These are phyloP conservation scores for Dissophora globulifera DNA, from an alignment of 192 early-diverging fungal genomes.

Conservation along the genomic window DNA sequence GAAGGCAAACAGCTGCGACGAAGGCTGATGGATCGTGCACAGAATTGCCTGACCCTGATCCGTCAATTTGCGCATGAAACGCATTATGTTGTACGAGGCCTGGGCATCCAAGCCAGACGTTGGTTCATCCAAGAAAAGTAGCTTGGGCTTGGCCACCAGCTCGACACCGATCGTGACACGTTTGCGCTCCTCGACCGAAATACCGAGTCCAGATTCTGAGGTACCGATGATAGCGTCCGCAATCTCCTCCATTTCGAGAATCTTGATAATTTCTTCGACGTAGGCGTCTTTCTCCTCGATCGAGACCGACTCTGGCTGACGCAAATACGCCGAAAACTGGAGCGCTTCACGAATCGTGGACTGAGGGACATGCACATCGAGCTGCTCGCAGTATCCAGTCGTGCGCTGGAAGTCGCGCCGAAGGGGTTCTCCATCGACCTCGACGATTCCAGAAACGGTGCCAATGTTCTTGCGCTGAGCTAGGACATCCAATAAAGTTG, in stretches of 20 bases:
- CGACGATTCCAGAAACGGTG: slow-evolving; percentile 73
- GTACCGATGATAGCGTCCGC: slow-evolving; percentile 79
- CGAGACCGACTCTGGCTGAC: slow-evolving; percentile 72
- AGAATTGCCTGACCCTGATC: slow-evolving; percentile 75
- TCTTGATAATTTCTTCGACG: slow-evolving; percentile 78
- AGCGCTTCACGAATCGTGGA: slow-evolving; percentile 83
- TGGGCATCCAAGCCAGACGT: slow-evolving; percentile 88
- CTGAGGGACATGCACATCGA: slow-evolving; percentile 81
- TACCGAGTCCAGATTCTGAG: slow-evolving; percentile 75
- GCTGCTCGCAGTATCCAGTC: slow-evolving; percentile 87
- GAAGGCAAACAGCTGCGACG: slow-evolving; percentile 83
- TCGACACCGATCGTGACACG: slow-evolving; percentile 88
- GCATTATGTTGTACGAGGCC: slow-evolving; percentile 77
- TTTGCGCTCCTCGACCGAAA: slow-evolving; percentile 90
- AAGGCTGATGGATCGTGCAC: slow-evolving; percentile 91
- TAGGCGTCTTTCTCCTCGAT: slow-evolving; percentile 74
- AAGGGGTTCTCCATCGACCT: slow-evolving; percentile 72
- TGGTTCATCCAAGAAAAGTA: slow-evolving; percentile 92
- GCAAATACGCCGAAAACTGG: slow-evolving; percentile 79
- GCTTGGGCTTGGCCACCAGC: slow-evolving; percentile 79
- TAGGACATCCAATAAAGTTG: slow-evolving; percentile 78
- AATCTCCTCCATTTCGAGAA: slow-evolving; percentile 81
- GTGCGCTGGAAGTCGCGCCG: slow-evolving; percentile 71
- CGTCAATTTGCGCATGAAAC: slow-evolving; percentile 75
- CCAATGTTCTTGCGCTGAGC: slow-evolving; percentile 82